Evolutionary conservation across 805 yeast genomes (phyloP).

Genomic region (Saccharomycopsis sp.): DNA sequence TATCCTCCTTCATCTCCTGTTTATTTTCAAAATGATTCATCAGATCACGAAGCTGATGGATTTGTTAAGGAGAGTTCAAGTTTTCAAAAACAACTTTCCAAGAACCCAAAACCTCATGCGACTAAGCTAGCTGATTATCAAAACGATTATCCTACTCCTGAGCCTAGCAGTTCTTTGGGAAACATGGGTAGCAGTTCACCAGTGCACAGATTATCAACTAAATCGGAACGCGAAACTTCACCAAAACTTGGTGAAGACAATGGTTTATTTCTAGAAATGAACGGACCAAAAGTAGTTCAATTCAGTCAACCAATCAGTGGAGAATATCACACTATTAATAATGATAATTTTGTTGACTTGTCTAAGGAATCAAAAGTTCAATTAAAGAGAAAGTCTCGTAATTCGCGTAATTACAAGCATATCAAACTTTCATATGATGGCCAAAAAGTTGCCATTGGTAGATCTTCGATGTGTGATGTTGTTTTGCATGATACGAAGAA

Average conservation of each 20-base stretch:
- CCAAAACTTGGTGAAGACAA: neutral
- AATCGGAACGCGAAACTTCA: neutral
- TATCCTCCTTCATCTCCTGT: constrained; percentile 16
- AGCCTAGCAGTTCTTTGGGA: constrained; percentile 20
- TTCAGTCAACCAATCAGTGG: constrained; percentile 12
- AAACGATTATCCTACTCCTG: constrained; percentile 17
- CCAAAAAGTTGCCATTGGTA: constrained; percentile 36
- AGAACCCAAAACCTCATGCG: neutral
- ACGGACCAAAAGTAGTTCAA: constrained; percentile 16
- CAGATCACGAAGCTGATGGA: constrained; percentile 1
- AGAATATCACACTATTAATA: constrained; percentile 6
- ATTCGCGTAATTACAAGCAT: constrained; percentile 21
- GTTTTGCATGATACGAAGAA: constrained; percentile 15
- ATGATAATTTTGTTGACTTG: constrained; percentile 5
- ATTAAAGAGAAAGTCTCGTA: constrained; percentile 9
- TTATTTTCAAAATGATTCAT: constrained; percentile 6
- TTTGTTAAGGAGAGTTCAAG: constrained; percentile 5
- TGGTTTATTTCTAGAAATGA: neutral
- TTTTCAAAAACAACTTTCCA: neutral
- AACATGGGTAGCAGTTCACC: constrained; percentile 17
- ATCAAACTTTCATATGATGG: constrained; percentile 33
- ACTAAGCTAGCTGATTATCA: neutral
- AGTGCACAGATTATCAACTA: constrained; percentile 4
- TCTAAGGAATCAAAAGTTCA: constrained; percentile 2
- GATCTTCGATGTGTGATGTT: constrained; percentile 45